Evolutionary conservation across 2,329 filamentous ascomycete species (phyloP).

Genomic region (Colletotrichum viniferum): DNA sequence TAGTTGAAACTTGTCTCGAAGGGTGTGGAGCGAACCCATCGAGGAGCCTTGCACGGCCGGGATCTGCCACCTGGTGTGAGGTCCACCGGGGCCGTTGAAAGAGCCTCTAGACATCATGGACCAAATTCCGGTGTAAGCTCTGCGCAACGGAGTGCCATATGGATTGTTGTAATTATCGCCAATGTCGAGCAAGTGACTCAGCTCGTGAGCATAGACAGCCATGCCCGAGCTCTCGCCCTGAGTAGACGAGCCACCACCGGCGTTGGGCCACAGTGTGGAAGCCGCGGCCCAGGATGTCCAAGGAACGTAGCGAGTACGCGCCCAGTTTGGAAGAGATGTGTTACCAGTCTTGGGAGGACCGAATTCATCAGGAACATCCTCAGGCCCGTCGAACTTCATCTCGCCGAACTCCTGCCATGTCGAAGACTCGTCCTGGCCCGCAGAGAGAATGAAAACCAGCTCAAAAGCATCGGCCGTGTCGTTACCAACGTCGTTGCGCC

Average conservation of each 20-base stretch:
- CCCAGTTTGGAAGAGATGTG: constrained; percentile 45
- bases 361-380: constrained; percentile 53
- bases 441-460: constrained; percentile 57
- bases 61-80: constrained; percentile 57
- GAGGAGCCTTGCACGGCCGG: constrained; percentile 51
- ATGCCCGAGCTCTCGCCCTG: constrained; percentile 59
- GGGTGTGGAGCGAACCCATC: constrained; percentile 56
- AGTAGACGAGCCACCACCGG: constrained; percentile 54
- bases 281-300: constrained; percentile 60
- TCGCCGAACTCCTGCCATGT: constrained; percentile 63
- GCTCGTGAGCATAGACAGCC: constrained; percentile 57
- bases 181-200: constrained; percentile 55
- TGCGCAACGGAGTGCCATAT: constrained; percentile 46
- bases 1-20: constrained; percentile 59
- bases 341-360: constrained; percentile 46
- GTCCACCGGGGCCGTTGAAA: constrained; percentile 58
- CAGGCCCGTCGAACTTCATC: constrained; percentile 52
- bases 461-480: constrained; percentile 51
- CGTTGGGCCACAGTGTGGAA: constrained; percentile 57
- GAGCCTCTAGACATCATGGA: constrained; percentile 57
- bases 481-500: constrained; percentile 56
- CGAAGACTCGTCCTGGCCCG: constrained; percentile 58
- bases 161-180: constrained; percentile 63
- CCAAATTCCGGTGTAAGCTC: constrained; percentile 55
- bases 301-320: constrained; percentile 54